Conservation (phyloP, 2,329 filamentous ascomycete genomes). For the Xylariaceae sp. region DNA sequence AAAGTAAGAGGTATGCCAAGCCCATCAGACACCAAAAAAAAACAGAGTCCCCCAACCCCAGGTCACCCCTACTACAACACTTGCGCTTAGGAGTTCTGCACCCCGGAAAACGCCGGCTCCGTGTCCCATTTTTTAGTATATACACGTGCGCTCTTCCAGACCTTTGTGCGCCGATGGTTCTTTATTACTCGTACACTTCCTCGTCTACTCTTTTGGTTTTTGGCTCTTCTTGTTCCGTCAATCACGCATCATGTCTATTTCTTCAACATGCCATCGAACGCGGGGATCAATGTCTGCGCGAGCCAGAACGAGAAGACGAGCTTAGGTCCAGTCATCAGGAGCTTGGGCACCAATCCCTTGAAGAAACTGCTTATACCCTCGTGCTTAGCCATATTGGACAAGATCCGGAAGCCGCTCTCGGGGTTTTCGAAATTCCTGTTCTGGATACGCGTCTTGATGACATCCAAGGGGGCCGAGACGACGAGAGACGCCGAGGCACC, state of each 20-base stretch:
- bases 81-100: conserved; percentile 7
- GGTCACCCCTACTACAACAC: conserved; percentile 1
- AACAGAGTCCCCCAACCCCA: too few species aligned
- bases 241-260: conserved; percentile 5
- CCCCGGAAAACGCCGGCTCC: conserved; percentile 19
- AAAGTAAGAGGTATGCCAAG: too few species aligned
- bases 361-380: conserved; percentile 88
- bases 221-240: background rate
- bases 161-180: conserved; percentile 11
- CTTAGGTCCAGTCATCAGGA: conserved; percentile 98
- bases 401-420: conserved; percentile 86
- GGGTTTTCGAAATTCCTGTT: conserved; percentile 99
- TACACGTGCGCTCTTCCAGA: conserved; percentile 13
- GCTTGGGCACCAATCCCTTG: conserved; percentile 95
- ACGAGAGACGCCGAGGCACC: conserved; percentile 93
- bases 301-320: conserved; percentile 99
- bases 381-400: conserved; percentile 87
- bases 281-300: conserved; percentile 93
- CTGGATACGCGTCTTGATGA: conserved; percentile 97
- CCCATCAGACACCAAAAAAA: too few species aligned
- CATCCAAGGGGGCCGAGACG: conserved; percentile 92
- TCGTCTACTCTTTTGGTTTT: background rate
- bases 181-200: conserved; percentile 13
- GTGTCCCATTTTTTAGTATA: conserved; percentile 10
- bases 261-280: conserved; percentile 61